Evolutionary conservation across 2,329 filamentous ascomycete genomes (phyloP), one percentile per base, ranked within the genome.

Genomic region (Ophiosphaerella narmari): DNA sequence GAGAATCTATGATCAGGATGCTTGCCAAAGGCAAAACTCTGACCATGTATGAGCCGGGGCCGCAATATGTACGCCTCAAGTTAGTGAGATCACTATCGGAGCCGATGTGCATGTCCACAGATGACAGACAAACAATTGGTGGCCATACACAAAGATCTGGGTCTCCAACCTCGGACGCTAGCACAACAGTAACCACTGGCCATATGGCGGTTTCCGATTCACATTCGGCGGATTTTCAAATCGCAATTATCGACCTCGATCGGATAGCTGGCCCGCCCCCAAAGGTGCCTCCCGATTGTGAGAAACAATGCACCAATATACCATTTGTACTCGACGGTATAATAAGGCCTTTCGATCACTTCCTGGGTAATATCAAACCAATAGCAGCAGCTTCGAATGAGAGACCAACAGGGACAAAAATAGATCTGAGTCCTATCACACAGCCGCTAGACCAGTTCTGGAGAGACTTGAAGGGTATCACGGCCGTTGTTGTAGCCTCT

Each of bases 11-110:
- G 38, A 57, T 59, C 3, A 57, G 55, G 4, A 39, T 72, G 54
- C 39, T 66, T 8, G 60, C 60, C 4, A 72, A 66, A 43, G 56
- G 55, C 21, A 68, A 61, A 40, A 36, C 57, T 3, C 49, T 70
- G 18, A 68, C 67, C 4, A 50, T 53, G 33, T 72, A 72, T 44
- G 60, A 66, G 34, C 49, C 63, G 13, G 60, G 55, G 8, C 39
- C 53, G 24, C 69, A 72, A 40, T 39, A 54, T 12, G 52, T 50
- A 21, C 42, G 13, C 12, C 43, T 31, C 4, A 21, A 32, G 3
- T 16, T 54, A 33, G 18, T 48, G 35, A 46, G 46, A 31, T 43
- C 46, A 6, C 23, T 9, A 2, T 50, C 55, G 8, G 47, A 52
- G 16, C 42, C 51, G 5, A 37, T 11, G 23, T 14, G 8, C 6